phyloP scores from a whole-genome alignment of 768 basidiomycete genomes.

The Boletus bicolor region DNA sequence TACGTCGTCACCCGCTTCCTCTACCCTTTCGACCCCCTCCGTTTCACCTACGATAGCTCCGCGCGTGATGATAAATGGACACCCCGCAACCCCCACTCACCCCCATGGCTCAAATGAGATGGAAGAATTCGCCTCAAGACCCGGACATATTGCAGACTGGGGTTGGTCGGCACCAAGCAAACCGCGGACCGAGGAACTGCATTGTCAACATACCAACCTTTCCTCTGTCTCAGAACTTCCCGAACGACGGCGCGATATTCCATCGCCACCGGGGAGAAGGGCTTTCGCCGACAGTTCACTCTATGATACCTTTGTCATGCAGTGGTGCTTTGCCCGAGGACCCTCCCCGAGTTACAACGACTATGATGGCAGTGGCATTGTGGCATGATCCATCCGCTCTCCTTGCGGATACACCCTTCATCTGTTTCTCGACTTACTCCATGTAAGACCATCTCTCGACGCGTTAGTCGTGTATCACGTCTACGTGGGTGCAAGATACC shows the following conservation, averaged over 20 bases:
- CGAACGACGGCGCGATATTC: not conserved
- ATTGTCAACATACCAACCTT: not conserved
- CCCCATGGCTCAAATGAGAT: not conserved
- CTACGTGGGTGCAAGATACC: not conserved
- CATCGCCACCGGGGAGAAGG: not conserved
- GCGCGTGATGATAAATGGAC: conserved; percentile 26
- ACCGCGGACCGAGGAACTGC: not conserved
- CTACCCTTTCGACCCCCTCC: conserved; percentile 26
- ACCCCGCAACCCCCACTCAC: conserved; percentile 17
- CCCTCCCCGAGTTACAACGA: conserved; percentile 25
- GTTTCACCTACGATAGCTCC: conserved; percentile 21
- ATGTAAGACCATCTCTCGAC: not conserved
- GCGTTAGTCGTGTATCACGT: not conserved
- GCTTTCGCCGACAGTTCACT: conserved; percentile 19
- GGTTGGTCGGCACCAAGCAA: conserved; percentile 21
- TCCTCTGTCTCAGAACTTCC: conserved; percentile 25
- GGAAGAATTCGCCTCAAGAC: not conserved
- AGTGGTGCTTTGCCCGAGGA: conserved; percentile 67
- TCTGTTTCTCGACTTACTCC: not conserved
- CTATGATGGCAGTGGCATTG: conserved; percentile 16
- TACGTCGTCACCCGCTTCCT: conserved; percentile 24
- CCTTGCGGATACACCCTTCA: not conserved
- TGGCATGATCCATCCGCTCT: conserved; percentile 10
- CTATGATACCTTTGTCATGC: conserved; percentile 59
- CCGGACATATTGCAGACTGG: conserved; percentile 17